Evolutionary conservation across 2,329 filamentous ascomycete genomes (phyloP).

Genomic region (Clarireedia homoeocarpa): DNA sequence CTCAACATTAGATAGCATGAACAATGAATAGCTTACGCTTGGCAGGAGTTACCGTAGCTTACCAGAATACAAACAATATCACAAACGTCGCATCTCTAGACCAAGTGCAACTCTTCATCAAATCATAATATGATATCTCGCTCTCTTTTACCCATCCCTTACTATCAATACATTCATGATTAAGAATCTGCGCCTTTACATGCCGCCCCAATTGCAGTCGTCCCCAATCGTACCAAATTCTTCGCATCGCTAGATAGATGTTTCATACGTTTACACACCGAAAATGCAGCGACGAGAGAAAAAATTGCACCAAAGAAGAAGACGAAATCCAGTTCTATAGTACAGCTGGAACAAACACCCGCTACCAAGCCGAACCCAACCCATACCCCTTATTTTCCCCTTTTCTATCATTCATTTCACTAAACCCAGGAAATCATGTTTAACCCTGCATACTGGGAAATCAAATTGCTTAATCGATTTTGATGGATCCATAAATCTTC

Average conservation of each 20-base stretch:
- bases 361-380: background rate
- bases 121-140: too few species aligned
- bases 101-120: too few species aligned
- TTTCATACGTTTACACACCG: background rate
- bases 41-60: too few species aligned
- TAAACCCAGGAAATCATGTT: background rate
- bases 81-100: too few species aligned
- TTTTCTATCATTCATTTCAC: background rate
- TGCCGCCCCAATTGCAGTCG: background rate
- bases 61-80: too few species aligned
- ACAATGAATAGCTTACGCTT: too few species aligned
- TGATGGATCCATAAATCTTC: constrained; percentile 95
- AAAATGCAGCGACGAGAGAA: background rate
- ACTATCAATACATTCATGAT: too few species aligned
- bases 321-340: background rate
- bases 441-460: background rate
- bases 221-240: background rate
- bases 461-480: constrained; percentile 64
- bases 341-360: background rate
- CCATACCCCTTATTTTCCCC: background rate
- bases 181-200: too few species aligned
- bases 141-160: too few species aligned
- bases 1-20: too few species aligned
- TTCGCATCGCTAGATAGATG: background rate
- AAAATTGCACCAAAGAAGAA: background rate